Evolutionary conservation across 352 stramenopile genomes (phyloP).

Genomic region (Phytophthora sojae): DNA sequence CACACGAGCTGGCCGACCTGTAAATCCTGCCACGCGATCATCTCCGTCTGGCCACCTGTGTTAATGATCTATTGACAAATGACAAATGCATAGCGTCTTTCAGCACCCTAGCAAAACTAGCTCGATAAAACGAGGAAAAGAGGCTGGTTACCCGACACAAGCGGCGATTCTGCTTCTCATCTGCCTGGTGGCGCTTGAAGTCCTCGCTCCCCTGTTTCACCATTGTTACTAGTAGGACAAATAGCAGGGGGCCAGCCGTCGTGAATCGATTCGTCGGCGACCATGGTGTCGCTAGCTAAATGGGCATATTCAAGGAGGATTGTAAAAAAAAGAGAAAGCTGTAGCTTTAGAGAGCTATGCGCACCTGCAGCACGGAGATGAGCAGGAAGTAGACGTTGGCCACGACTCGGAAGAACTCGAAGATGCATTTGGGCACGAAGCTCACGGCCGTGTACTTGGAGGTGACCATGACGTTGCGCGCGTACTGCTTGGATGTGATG

Average conservation of each 20-base stretch:
- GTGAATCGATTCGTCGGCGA: constrained; percentile 79
- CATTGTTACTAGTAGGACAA: constrained; percentile 82
- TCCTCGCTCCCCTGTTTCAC: constrained; percentile 80
- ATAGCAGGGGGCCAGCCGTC: constrained; percentile 70
- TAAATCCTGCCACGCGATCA: constrained; percentile 75
- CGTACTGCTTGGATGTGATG: constrained; percentile 54
- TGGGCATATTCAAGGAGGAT: neutral
- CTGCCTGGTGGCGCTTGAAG: constrained; percentile 69
- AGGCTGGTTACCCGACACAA: constrained; percentile 46
- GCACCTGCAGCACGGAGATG: constrained; percentile 91
- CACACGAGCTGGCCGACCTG: constrained; percentile 81
- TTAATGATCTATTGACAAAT: constrained; percentile 51
- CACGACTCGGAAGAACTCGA: constrained; percentile 94
- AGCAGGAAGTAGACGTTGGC: constrained; percentile 97
- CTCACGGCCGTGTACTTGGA: constrained; percentile 92
- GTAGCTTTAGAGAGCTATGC: neutral
- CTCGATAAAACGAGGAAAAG: neutral
- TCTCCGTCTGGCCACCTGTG: constrained; percentile 44
- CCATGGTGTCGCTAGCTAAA: constrained; percentile 66
- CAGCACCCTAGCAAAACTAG: neutral
- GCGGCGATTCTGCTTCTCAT: constrained; percentile 71
- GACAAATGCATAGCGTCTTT: neutral
- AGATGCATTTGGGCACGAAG: constrained; percentile 95
- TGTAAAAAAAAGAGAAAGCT: no score
- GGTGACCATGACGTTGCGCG: constrained; percentile 86